Conservation (phyloP, 2,329 filamentous ascomycete genomes). For the Bipolaris sorokiniana region DNA sequence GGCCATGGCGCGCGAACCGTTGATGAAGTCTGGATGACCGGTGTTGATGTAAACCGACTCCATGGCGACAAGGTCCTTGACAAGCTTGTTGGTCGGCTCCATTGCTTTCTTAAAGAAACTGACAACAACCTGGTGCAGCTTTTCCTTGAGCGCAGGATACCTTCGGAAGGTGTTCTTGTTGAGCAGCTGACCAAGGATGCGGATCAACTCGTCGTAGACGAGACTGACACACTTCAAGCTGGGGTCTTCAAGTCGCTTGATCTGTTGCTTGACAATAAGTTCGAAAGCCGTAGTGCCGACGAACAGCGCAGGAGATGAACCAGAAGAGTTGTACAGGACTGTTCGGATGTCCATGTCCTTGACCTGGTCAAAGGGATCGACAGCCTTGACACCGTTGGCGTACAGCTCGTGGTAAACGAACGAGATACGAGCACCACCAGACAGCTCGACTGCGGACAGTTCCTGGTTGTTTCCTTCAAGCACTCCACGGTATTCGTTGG, state of each 20-base stretch:
- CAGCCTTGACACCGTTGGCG: slow-evolving; percentile 94
- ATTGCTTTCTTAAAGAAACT: slow-evolving; percentile 97
- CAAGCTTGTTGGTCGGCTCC: slow-evolving; percentile 97
- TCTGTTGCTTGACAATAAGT: slow-evolving; percentile 97
- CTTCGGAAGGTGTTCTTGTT: slow-evolving; percentile 88
- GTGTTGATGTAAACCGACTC: slow-evolving; percentile 98
- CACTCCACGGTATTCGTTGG: slow-evolving; percentile 95
- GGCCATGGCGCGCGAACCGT: slow-evolving; percentile 96
- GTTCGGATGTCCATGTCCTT: slow-evolving; percentile 98
- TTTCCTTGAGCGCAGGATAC: slow-evolving; percentile 95
- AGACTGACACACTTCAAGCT: slow-evolving; percentile 96
- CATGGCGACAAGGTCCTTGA: slow-evolving; percentile 91
- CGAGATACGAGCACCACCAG: slow-evolving; percentile 95
- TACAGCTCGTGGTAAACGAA: slow-evolving; percentile 99
- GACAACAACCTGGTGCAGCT: slow-evolving; percentile 92
- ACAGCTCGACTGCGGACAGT: slow-evolving; percentile 90
- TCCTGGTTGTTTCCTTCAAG: slow-evolving; percentile 97
- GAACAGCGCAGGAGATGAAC: slow-evolving; percentile 93
- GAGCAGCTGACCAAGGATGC: slow-evolving; percentile 89
- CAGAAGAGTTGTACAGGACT: slow-evolving; percentile 98
- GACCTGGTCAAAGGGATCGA: slow-evolving; percentile 96
- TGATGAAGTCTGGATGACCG: slow-evolving; percentile 95
- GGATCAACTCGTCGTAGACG: slow-evolving; percentile 96
- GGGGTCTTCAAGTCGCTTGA: slow-evolving; percentile 93
- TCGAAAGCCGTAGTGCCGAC: slow-evolving; percentile 99